Conservation (phyloP, 495 filamentous ascomycete species). For the Aspergillus taichungensis region DNA sequence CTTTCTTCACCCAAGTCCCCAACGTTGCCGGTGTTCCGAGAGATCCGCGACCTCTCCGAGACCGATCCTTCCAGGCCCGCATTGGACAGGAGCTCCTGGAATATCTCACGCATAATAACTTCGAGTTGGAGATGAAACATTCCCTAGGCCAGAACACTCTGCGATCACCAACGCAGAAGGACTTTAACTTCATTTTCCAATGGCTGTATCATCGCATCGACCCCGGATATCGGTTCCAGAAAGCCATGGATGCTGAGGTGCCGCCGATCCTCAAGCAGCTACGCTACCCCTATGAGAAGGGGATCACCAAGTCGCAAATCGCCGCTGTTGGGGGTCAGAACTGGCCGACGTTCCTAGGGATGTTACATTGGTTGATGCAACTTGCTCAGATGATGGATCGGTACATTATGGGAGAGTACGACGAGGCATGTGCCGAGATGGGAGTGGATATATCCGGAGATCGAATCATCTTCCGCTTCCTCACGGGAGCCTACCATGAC, state of each 20-base stretch:
- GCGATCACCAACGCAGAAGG: conserved; percentile 92
- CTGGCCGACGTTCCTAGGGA: conserved; percentile 85
- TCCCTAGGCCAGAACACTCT: conserved; percentile 77
- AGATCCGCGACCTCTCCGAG: conserved; percentile 84
- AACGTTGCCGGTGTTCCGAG: conserved; percentile 66
- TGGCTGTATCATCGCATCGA: conserved; percentile 96
- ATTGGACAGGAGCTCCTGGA: conserved; percentile 87
- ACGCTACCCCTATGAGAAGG: conserved; percentile 88
- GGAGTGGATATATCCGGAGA: conserved; percentile 83
- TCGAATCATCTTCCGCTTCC: conserved; percentile 86
- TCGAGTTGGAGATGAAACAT: conserved; percentile 96
- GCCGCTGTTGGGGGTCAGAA: conserved; percentile 90
- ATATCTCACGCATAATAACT: conserved; percentile 81
- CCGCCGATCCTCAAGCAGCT: conserved; percentile 84
- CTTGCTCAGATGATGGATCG: conserved; percentile 82
- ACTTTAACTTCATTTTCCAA: conserved; percentile 94
- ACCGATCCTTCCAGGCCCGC: conserved; percentile 65
- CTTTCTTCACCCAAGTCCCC: conserved; percentile 84
- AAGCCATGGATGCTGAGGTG: conserved; percentile 88
- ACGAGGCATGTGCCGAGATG: conserved; percentile 77
- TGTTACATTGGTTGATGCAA: conserved; percentile 99
- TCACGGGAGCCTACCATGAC: conserved; percentile 80
- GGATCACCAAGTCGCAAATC: conserved; percentile 90
- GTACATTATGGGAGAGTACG: conserved; percentile 65
- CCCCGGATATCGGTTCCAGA: conserved; percentile 81